Percentiles rank a stretch among this genome's conserved stretches.
phyloP scores from a whole-genome alignment of 2,329 filamentous ascomycete genomes.

The Fusarium tanahbumbuense region DNA sequence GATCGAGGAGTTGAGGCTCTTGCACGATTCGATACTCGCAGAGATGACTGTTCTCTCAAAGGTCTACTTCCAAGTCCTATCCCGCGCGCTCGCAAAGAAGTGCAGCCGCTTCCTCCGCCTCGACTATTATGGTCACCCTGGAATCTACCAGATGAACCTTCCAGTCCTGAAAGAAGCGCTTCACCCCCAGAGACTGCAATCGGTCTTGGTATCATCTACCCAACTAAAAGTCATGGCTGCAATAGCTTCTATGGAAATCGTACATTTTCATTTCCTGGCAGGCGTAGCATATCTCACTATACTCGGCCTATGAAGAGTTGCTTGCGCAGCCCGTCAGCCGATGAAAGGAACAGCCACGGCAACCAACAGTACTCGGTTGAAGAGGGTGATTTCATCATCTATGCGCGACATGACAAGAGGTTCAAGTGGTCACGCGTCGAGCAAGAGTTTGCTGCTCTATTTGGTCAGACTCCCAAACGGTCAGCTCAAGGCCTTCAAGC shows the following conservation, averaged over 20 bases:
- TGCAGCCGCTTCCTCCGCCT: no score
- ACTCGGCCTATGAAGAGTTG: slow-evolving; percentile 32
- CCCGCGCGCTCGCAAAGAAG: no score
- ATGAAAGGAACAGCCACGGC: slow-evolving; percentile 53
- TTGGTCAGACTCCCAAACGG: slow-evolving; percentile 52
- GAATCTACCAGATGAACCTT: no score
- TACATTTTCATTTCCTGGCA: no score
- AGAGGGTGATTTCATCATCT: slow-evolving; percentile 58
- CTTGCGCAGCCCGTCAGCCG: slow-evolving; percentile 29
- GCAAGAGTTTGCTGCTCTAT: slow-evolving; percentile 53
- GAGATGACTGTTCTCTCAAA: background rate
- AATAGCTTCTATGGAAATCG: no score
- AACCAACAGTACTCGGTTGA: slow-evolving; percentile 59
- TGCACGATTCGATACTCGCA: background rate
- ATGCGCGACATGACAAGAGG: slow-evolving; percentile 57
- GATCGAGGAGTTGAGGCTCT: slow-evolving; percentile 4
- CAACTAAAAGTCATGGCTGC: no score
- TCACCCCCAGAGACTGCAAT: no score
- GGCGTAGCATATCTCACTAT: slow-evolving; percentile 53
- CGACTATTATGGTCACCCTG: no score
- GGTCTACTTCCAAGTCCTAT: no score
- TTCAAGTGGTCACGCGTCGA: slow-evolving; percentile 56
- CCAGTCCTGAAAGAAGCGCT: no score
- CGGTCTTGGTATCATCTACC: no score
- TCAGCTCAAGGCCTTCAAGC: slow-evolving; percentile 57